Evolutionary conservation across 2,329 filamentous ascomycete species (phyloP), one percentile per base, ranked within the genome.

Genomic region (Paecilomyces formosus): DNA sequence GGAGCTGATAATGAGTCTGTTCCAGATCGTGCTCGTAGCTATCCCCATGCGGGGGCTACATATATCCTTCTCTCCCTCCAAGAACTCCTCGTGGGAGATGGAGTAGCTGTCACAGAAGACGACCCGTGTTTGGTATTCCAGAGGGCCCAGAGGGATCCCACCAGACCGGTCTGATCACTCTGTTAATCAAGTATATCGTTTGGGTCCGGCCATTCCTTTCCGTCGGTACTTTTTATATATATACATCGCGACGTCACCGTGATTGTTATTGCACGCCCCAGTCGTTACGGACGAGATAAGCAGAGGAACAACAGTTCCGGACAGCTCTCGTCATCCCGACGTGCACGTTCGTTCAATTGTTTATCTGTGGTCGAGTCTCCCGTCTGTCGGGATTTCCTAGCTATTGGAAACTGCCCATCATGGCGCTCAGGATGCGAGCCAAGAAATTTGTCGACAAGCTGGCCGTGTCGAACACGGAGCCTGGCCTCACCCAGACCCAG

Each of bases 401-500:
- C 39, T 45, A n/a, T 3, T 21, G 18, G 39, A 45, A 24, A 24
- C 31, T 22, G 26, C 18, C 30, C 53, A 24, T 13, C 28, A 53
- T 33, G 21, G 72, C 71, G 70, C 59, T 64, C 28, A 66, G 57
- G 28, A 55, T 74, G 15, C 31, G 15, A 13, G 35, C 53, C 45
- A 66, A 65, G 58, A 64, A 62, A 61, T 62, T 65, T 51, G 67
- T 76, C 53, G 68, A 79, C 64, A 92, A 85, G 78, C 71, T 92
- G 58, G 86, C 88, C 53, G 89, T 94, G 39, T 45, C 39, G 59
- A 82, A 88, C 58, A 78, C 83, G 57, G 92, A 96, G 74, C 84
- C 87, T 1, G 90, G 90, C 53, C 81, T 97, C 67, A 89, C 86
- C 7, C 86, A 82, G 56, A 83, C 87, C 15, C 90, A 96, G 78